phyloP scores from a whole-genome alignment of 1,284 basidiomycete genomes.

The Sporisorium iseilematis-ciliati region DNA sequence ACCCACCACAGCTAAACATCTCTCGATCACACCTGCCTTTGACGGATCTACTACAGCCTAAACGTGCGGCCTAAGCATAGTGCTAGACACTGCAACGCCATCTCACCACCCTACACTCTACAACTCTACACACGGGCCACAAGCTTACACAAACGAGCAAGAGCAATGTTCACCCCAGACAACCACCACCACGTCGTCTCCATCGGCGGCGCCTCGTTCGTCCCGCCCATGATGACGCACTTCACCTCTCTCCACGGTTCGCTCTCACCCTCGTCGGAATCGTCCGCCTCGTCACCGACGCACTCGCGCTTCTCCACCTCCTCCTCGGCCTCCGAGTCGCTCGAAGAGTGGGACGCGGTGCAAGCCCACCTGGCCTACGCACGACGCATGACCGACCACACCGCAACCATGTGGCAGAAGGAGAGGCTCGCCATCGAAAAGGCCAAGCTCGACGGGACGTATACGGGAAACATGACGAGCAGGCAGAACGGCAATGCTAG shows the following conservation, averaged over 20 bases:
- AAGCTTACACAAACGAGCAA: not conserved
- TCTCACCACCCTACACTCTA: too few species aligned
- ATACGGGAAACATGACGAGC: conserved; percentile 37
- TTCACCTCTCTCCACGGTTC: too few species aligned
- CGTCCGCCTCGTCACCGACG: conserved; percentile 25
- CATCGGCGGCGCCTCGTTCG: conserved; percentile 40
- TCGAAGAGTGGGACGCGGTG: conserved; percentile 34
- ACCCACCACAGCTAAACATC: too few species aligned
- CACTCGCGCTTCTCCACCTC: conserved; percentile 38
- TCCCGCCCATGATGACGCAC: conserved; percentile 45
- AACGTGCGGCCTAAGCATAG: too few species aligned
- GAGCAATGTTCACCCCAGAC: conserved; percentile 29
- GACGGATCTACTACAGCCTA: too few species aligned
- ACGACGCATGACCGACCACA: conserved; percentile 33
- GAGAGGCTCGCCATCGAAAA: conserved; percentile 50
- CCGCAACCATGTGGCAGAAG: conserved; percentile 45
- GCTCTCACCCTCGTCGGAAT: conserved; percentile 36
- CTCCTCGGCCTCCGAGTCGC: conserved; percentile 23
- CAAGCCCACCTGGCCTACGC: conserved; percentile 45
- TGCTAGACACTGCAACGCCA: not conserved
- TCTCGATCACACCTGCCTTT: too few species aligned
- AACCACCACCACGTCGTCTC: conserved; percentile 34
- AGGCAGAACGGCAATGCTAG: conserved; percentile 42
- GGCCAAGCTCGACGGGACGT: conserved; percentile 44
- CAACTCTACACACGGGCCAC: too few species aligned